Conservation (phyloP, 148 eudicot genomes). For the Bassia scoparia region DNA sequence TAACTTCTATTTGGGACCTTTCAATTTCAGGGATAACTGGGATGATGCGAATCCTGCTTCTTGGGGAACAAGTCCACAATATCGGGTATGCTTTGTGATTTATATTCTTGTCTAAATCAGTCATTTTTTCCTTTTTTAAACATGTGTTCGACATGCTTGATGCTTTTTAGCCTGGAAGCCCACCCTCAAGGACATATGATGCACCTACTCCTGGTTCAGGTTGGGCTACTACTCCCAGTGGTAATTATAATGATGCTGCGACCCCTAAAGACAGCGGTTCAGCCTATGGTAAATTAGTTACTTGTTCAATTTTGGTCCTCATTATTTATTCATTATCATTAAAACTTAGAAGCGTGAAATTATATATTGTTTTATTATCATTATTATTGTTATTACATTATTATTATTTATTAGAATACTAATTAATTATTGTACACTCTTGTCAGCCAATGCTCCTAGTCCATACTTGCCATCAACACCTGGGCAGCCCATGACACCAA, state of each 20-base stretch:
- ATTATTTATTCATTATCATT: no score
- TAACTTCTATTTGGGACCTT: not conserved
- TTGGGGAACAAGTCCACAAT: constrained; percentile 94
- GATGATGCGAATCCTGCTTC: constrained; percentile 96
- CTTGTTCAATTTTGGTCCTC: not conserved
- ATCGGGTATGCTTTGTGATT: constrained; percentile 48
- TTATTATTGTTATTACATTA: not conserved
- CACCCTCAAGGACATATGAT: constrained; percentile 76
- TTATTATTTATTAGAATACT: not conserved
- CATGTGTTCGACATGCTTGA: constrained; percentile 7
- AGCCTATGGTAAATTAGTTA: constrained; percentile 59
- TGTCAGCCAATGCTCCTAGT: constrained; percentile 94
- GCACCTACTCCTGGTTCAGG: constrained; percentile 98
- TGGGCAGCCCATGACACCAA: constrained; percentile 92
- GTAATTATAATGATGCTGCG: constrained; percentile 74
- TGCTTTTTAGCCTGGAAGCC: constrained; percentile 80
- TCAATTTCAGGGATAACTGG: constrained; percentile 75
- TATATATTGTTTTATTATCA: no score
- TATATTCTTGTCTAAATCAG: not conserved
- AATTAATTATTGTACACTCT: not conserved
- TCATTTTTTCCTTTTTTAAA: not conserved
- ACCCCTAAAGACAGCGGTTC: constrained; percentile 83
- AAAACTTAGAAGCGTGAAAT: no score
- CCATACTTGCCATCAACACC: constrained; percentile 98
- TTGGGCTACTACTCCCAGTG: constrained; percentile 73